phyloP scores from a whole-genome alignment of 371 early-diverging fungal species.

The Neoconidiobolus thromboides region DNA sequence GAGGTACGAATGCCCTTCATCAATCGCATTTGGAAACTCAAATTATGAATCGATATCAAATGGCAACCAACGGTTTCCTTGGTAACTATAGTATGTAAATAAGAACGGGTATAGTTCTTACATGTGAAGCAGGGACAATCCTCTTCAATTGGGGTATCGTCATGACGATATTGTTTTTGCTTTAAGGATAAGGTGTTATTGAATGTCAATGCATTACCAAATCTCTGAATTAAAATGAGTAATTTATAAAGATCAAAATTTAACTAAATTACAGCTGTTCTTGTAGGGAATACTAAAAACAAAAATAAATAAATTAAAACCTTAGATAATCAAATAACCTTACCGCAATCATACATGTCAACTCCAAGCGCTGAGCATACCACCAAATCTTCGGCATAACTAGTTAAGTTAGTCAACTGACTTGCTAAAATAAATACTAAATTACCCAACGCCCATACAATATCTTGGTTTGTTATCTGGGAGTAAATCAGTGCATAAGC shows the following conservation, averaged over 20 bases:
- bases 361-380: constrained; percentile 86
- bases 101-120: constrained; percentile 60
- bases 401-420: constrained; percentile 18
- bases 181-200: constrained; percentile 52
- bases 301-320: neutral
- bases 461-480: constrained; percentile 79
- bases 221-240: constrained; percentile 29
- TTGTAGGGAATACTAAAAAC: constrained; percentile 69
- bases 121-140: constrained; percentile 80
- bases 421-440: neutral
- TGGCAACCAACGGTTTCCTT: constrained; percentile 86
- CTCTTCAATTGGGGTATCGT: constrained; percentile 57
- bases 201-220: constrained; percentile 77
- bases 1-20: constrained; percentile 64
- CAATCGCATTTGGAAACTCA: constrained; percentile 74
- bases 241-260: neutral
- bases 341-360: constrained; percentile 87
- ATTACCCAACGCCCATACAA: constrained; percentile 93
- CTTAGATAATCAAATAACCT: neutral
- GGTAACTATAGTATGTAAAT: constrained; percentile 48
- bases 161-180: constrained; percentile 35
- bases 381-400: constrained; percentile 86
- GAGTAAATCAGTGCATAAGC: constrained; percentile 62
- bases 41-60: constrained; percentile 75
- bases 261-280: constrained; percentile 57